Conservation (phyloP, 1,284 basidiomycete genomes). For the Malassezia caprae region DNA sequence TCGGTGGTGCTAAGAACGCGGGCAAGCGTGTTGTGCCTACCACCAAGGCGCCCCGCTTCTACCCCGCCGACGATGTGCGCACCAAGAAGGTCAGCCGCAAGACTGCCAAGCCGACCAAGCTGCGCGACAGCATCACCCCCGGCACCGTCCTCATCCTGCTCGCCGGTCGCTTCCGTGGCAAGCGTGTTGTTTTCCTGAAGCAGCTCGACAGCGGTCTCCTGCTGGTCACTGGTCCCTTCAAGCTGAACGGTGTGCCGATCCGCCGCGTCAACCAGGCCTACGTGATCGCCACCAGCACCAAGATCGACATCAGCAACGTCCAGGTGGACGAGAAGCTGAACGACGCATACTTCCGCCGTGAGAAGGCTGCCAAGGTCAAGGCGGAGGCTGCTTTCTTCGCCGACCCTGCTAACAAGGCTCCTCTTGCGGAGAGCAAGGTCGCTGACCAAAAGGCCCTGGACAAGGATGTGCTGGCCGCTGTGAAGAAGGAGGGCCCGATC, state of each 20-base stretch:
- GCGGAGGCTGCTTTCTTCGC: constrained; percentile 94
- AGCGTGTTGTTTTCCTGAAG: constrained; percentile 97
- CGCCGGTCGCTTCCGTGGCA: constrained; percentile 94
- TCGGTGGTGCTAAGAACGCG: constrained; percentile 86
- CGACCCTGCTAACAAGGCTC: constrained; percentile 83
- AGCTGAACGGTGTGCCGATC: constrained; percentile 96
- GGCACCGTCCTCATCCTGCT: constrained; percentile 93
- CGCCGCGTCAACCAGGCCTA: constrained; percentile 98
- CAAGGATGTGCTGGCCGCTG: constrained; percentile 67
- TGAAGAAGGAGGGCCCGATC: constrained; percentile 79
- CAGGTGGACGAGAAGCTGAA: constrained; percentile 67
- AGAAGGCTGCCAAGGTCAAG: constrained; percentile 62
- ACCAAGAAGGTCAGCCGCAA: constrained; percentile 84
- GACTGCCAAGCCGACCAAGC: constrained; percentile 58
- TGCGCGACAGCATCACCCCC: constrained; percentile 81
- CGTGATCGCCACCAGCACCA: constrained; percentile 96
- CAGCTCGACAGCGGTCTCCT: constrained; percentile 85
- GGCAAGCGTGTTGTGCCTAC: constrained; percentile 74
- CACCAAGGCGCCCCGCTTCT: constrained; percentile 81
- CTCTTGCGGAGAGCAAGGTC: constrained; percentile 78
- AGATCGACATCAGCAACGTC: constrained; percentile 70
- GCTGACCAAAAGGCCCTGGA: constrained; percentile 86
- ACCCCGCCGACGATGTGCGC: constrained; percentile 89
- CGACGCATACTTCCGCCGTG: constrained; percentile 72
- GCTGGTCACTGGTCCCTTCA: constrained; percentile 94